These are phyloP conservation scores for Porodaedalea pini DNA, from an alignment of 1,284 basidiomycete genomes.

Conservation along the genomic window DNA sequence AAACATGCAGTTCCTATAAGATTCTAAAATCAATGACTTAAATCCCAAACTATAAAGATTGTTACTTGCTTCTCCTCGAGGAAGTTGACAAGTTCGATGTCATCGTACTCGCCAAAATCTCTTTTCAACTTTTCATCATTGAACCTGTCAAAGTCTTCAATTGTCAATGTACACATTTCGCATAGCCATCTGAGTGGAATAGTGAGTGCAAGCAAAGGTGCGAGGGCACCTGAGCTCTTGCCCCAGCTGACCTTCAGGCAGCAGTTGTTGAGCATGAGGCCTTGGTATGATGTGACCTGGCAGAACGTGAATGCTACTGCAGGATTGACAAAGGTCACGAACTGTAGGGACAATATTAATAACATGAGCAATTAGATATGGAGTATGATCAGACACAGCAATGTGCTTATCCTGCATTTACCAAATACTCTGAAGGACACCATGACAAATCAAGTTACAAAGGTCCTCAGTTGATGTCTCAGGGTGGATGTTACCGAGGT, in stretches of 20 bases:
- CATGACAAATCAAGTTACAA: slow-evolving; percentile 90
- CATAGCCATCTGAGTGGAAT: slow-evolving; percentile 88
- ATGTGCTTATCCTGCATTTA: slow-evolving; percentile 95
- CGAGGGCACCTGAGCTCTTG: slow-evolving; percentile 82
- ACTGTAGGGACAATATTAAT: slow-evolving; percentile 45
- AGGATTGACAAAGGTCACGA: slow-evolving; percentile 88
- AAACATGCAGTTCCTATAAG: slow-evolving; percentile 81
- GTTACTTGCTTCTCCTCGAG: slow-evolving; percentile 82
- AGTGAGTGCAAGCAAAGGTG: slow-evolving; percentile 77
- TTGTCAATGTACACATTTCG: slow-evolving; percentile 94
- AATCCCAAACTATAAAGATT: neutral
- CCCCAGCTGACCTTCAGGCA: slow-evolving; percentile 95
- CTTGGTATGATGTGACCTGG: slow-evolving; percentile 84
- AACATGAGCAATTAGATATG: slow-evolving; percentile 17
- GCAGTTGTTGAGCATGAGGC: slow-evolving; percentile 85
- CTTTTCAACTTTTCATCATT: slow-evolving; percentile 80
- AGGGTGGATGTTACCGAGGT: slow-evolving; percentile 90
- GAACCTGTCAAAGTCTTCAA: slow-evolving; percentile 89
- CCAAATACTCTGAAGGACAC: slow-evolving; percentile 84
- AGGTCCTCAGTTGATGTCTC: slow-evolving; percentile 90
- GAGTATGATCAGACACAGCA: slow-evolving; percentile 56
- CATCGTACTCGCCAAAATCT: slow-evolving; percentile 90
- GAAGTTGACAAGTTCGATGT: slow-evolving; percentile 94
- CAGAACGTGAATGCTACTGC: slow-evolving; percentile 88
- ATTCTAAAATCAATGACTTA: slow-evolving; percentile 4